These are phyloP conservation scores for Hortiboletus rubellus DNA, from an alignment of 1,284 basidiomycete genomes.

Conservation along the genomic window DNA sequence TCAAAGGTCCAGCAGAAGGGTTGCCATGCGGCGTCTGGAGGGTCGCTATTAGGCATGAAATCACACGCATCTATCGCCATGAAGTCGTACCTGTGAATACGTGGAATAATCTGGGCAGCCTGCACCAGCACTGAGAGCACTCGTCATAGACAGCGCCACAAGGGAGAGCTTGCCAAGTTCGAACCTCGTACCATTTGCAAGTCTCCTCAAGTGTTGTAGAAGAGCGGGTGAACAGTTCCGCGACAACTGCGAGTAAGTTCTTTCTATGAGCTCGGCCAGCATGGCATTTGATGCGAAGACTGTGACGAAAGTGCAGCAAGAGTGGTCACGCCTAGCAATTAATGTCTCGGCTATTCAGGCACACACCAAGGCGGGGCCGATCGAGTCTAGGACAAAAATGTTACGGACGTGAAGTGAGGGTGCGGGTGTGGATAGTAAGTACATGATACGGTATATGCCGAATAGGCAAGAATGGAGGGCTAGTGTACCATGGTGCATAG, in stretches of 20 bases:
- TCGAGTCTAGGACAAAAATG: background rate
- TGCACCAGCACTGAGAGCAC: conserved; percentile 34
- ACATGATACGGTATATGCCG: conserved; percentile 12
- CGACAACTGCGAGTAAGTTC: background rate
- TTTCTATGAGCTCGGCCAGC: conserved; percentile 8
- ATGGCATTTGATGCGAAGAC: conserved; percentile 8
- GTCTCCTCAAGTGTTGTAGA: conserved; percentile 6
- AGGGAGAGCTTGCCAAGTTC: conserved; percentile 12
- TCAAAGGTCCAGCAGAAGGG: conserved; percentile 58
- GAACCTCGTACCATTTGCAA: background rate
- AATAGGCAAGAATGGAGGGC: conserved; percentile 7
- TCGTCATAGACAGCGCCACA: conserved; percentile 19
- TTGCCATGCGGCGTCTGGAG: conserved; percentile 56
- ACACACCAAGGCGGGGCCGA: background rate
- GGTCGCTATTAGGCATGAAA: conserved; percentile 1
- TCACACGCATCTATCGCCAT: background rate
- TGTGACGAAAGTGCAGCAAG: background rate
- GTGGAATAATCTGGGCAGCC: conserved; percentile 64
- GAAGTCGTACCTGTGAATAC: conserved; percentile 54
- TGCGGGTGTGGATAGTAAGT: conserved; percentile 2
- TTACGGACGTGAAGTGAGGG: background rate
- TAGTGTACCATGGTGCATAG: conserved; percentile 8
- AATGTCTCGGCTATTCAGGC: background rate
- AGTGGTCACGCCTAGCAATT: background rate
- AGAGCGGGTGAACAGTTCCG: background rate